Conservation (phyloP, 2,329 filamentous ascomycete genomes). For the Didymella pinodella region DNA sequence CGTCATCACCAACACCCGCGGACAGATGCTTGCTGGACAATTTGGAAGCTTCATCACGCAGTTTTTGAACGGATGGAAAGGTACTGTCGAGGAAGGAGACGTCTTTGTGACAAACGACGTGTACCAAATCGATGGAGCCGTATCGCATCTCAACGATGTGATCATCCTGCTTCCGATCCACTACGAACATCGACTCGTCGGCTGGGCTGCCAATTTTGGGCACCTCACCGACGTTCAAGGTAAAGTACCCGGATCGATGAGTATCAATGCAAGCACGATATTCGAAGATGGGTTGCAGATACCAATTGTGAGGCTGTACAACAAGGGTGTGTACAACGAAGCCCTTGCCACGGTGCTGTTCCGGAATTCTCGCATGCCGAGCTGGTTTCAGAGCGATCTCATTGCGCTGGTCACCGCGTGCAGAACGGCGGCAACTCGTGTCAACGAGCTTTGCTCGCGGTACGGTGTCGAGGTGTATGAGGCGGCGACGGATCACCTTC, state of each 20-base stretch:
- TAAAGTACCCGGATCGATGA: conserved; percentile 61
- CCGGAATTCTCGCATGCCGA: conserved; percentile 58
- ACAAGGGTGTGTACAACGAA: conserved; percentile 54
- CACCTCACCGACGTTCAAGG: conserved; percentile 57
- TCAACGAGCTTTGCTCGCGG: conserved; percentile 56
- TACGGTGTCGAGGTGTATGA: conserved; percentile 57
- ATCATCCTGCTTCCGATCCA: conserved; percentile 61
- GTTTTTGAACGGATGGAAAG: conserved; percentile 58
- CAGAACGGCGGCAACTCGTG: conserved; percentile 54
- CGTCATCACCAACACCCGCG: conserved; percentile 59
- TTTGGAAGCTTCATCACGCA: conserved; percentile 61
- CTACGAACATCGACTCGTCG: conserved; percentile 55
- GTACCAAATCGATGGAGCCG: conserved; percentile 59
- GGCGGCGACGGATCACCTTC: conserved; percentile 56
- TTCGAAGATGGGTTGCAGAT: conserved; percentile 62
- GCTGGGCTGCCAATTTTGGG: conserved; percentile 61
- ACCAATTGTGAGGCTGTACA: conserved; percentile 58
- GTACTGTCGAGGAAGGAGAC: conserved; percentile 59
- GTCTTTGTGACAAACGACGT: conserved; percentile 62
- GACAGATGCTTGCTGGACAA: conserved; percentile 62
- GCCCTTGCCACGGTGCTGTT: conserved; percentile 57
- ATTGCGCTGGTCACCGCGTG: conserved; percentile 59
- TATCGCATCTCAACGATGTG: conserved; percentile 60
- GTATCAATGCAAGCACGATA: conserved; percentile 57
- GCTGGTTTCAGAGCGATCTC: conserved; percentile 60